Evolutionary conservation across 2,329 filamentous ascomycete species (phyloP).

Genomic region (Ophiostoma ulmi): DNA sequence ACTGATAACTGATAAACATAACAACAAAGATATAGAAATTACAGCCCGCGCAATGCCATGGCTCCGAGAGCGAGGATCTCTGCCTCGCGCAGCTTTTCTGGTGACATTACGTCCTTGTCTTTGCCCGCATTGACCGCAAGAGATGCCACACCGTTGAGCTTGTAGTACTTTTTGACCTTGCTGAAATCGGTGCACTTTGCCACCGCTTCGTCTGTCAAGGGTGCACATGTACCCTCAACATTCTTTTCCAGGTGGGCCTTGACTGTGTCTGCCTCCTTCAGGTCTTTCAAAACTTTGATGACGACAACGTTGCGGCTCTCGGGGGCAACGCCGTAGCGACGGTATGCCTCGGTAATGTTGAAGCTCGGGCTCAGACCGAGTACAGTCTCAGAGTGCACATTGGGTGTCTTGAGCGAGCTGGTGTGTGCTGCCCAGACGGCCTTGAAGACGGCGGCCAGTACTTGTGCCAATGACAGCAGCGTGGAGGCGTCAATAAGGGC

Average conservation of each 20-base stretch:
- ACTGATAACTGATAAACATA: background rate
- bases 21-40: constrained; percentile 26
- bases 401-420: constrained; percentile 64
- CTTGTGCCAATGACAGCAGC: constrained; percentile 67
- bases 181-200: constrained; percentile 55
- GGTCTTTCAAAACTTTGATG: constrained; percentile 65
- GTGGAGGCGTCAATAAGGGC: constrained; percentile 83
- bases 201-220: constrained; percentile 62
- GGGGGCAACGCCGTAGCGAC: constrained; percentile 74
- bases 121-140: constrained; percentile 34
- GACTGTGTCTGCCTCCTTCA: constrained; percentile 41
- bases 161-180: constrained; percentile 80
- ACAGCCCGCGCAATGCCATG: constrained; percentile 69
- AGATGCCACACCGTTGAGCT: constrained; percentile 60
- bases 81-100: constrained; percentile 47
- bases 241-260: constrained; percentile 55
- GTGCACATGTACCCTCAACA: constrained; percentile 56
- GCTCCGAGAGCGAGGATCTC: constrained; percentile 67
- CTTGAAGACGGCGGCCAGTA: constrained; percentile 70
- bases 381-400: constrained; percentile 85
- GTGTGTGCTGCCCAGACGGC: constrained; percentile 64
- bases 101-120: constrained; percentile 27
- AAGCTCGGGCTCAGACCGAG: constrained; percentile 74
- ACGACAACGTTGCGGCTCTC: constrained; percentile 68
- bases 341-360: constrained; percentile 90